Base-by-base conservation (phyloP, 768 basidiomycete species). In the Serendipita sp. region DNA sequence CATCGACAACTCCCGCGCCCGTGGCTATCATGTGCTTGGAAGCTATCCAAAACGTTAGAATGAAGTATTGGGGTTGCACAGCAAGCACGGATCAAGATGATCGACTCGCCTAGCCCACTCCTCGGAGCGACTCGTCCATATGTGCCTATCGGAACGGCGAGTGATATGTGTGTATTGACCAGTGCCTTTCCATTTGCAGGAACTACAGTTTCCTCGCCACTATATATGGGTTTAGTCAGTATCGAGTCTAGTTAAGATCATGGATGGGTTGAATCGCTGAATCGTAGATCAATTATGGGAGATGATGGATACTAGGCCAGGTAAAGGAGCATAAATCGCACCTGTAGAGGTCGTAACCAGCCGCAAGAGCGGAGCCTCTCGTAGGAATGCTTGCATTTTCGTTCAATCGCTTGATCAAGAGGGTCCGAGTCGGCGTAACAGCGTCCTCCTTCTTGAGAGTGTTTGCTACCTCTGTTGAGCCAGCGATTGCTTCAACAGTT, bases 1-100 rank as follows among this genome's bases (percentile, higher is more conserved):
- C 90, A 68, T 99, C 96, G 62, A 99, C 83, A 4, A 99, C 96
- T 23, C 95, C 96, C 10, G 96, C 96, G 1, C 96, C 96, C 0
- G 95, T 98, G 72, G 94, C 90, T 66, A 98, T 97, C 85, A 91
- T 92, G 74, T 91, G 93, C 72, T 99, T 99, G 15, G 89, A 89
- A 18, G 96, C 96, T 96, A 67, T 16, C 28, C 8, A 11, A 32
- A 10, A 28, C n/a, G 52, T 13, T 16, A 41, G 38, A 41, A 41
- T 41, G 38, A 16, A 51, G 8, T 11, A 46, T 11, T 46, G 48
- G 30, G 16, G 10, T 1, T 13, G 10, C 8, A 28, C 3, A 44
- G 32, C 30, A 23, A 23, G 23, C 23, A 23, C 23, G 11, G 16
- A 18, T 51, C 67, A 41, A 47, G 51, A 18, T 46, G 34, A 15